Conservation (phyloP, 2,329 filamentous ascomycete genomes). For the Geosmithia flava region DNA sequence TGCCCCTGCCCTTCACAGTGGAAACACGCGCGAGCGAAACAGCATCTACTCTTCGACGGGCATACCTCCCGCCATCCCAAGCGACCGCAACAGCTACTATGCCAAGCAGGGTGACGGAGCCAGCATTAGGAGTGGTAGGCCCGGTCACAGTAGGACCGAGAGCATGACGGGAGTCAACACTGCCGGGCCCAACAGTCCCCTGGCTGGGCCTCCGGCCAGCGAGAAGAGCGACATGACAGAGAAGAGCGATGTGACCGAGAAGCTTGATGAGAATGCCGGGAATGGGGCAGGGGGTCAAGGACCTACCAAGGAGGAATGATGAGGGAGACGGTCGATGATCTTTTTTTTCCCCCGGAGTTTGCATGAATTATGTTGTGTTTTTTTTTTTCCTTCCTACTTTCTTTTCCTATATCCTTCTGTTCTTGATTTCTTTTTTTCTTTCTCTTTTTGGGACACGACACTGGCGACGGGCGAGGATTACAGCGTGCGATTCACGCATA, state of each 20-base stretch:
- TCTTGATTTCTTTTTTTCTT: not conserved
- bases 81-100: conserved; percentile 75
- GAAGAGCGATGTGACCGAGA: conserved; percentile 13
- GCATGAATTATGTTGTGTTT: not conserved
- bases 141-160: conserved; percentile 70
- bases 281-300: not conserved
- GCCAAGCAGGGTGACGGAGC: conserved; percentile 58
- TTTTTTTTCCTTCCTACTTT: not conserved
- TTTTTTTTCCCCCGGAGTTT: not conserved
- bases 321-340: not conserved
- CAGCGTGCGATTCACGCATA: not conserved
- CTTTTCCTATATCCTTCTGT: not conserved
- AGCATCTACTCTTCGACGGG: conserved; percentile 74
- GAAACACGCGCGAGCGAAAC: conserved; percentile 45
- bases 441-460: not conserved
- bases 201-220: conserved; percentile 35
- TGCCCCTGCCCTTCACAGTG: conserved; percentile 41
- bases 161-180: conserved; percentile 66
- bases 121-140: conserved; percentile 64
- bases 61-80: conserved; percentile 47
- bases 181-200: conserved; percentile 45
- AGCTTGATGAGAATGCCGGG: not conserved
- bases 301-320: not conserved
- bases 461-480: not conserved
- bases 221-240: conserved; percentile 19